Conservation (phyloP, 306 rosid species). For the Acacia acuminata region DNA sequence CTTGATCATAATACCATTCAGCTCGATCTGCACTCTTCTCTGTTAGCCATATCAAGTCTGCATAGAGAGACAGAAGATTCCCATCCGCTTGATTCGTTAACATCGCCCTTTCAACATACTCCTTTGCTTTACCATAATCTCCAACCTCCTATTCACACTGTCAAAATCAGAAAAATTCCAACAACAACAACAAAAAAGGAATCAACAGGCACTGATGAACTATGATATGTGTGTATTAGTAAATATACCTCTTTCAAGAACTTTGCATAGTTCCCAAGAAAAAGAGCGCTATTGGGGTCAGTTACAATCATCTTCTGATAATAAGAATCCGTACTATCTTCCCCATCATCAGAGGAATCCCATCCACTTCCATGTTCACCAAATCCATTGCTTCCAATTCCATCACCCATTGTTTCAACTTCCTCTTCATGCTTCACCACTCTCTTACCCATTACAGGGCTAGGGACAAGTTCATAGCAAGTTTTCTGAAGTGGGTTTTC, state of each 20-base stretch:
- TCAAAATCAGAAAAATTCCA: neutral
- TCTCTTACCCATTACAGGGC: neutral
- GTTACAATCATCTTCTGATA: slow-evolving; percentile 76
- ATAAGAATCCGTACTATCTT: slow-evolving; percentile 53
- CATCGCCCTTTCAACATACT: slow-evolving; percentile 73
- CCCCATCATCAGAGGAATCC: slow-evolving; percentile 47
- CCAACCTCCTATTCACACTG: slow-evolving; percentile 51
- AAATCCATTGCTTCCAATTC: slow-evolving; percentile 48
- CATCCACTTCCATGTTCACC: slow-evolving; percentile 43
- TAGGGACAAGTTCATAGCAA: neutral
- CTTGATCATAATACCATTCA: slow-evolving; percentile 70
- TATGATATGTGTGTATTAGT: neutral
- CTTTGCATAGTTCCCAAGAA: slow-evolving; percentile 86
- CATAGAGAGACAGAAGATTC: slow-evolving; percentile 54
- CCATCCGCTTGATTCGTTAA: slow-evolving; percentile 69
- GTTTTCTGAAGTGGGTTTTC: slow-evolving; percentile 24
- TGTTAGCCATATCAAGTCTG: slow-evolving; percentile 67
- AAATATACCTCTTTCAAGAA: slow-evolving; percentile 73
- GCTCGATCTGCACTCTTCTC: slow-evolving; percentile 66
- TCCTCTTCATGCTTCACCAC: slow-evolving; percentile 9
- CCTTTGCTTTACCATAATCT: slow-evolving; percentile 70
- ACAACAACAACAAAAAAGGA: neutral
- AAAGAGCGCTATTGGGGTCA: slow-evolving; percentile 66
- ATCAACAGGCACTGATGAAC: neutral
- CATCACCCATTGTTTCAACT: slow-evolving; percentile 38